phyloP scores from a whole-genome alignment of 2,329 filamentous ascomycete species.

The Neopestalotiopsis clavispora region DNA sequence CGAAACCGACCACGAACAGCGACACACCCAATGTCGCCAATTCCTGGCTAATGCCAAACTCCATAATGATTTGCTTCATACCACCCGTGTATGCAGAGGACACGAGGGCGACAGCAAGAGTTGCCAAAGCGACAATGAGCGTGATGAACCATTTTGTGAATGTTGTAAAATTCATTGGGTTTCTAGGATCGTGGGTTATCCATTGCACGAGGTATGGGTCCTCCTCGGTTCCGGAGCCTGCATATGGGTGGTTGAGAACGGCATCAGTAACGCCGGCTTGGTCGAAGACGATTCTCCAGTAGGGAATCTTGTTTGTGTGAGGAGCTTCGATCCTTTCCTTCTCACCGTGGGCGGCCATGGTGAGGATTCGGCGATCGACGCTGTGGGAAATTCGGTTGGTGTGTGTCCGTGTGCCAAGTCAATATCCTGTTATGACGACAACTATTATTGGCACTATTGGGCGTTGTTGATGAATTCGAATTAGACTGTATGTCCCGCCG shows the following conservation, averaged over 20 bases:
- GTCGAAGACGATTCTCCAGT: constrained; percentile 46
- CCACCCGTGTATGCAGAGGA: constrained; percentile 67
- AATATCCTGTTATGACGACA: background rate
- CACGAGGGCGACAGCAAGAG: constrained; percentile 17
- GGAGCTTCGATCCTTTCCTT: constrained; percentile 8
- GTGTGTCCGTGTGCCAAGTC: background rate
- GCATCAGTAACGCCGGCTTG: constrained; percentile 60
- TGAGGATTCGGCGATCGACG: background rate
- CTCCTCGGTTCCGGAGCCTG: constrained; percentile 13
- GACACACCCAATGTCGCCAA: constrained; percentile 67
- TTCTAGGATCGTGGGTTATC: constrained; percentile 13
- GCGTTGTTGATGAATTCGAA: background rate
- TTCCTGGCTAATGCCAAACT: constrained; percentile 51
- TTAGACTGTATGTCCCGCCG: background rate
- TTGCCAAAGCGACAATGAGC: constrained; percentile 11
- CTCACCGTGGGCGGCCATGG: constrained; percentile 6
- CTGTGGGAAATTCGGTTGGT: background rate
- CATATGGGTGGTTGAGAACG: constrained; percentile 43
- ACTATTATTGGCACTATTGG: too few relatives aligned
- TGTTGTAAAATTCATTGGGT: constrained; percentile 10
- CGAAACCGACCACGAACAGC: constrained; percentile 67
- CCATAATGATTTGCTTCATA: constrained; percentile 51
- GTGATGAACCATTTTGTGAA: constrained; percentile 15
- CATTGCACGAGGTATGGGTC: constrained; percentile 15
- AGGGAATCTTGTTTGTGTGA: constrained; percentile 15